Evolutionary conservation across 805 yeast species (phyloP).

Genomic region (Candida vartiovaarae): DNA sequence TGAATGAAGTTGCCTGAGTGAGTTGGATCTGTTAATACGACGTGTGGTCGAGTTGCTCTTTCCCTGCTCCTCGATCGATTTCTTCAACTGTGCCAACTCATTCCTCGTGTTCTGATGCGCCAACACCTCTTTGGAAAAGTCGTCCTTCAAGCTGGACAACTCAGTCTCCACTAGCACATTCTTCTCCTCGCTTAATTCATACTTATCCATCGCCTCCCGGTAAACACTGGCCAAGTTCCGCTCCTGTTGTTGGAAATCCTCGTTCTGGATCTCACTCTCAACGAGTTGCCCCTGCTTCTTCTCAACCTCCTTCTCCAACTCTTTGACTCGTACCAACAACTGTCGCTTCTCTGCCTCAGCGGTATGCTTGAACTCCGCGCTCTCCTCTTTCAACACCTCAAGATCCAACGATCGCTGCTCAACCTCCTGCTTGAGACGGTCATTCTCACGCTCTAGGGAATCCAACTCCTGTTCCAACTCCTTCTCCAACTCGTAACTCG

Average conservation of each 20-base stretch:
- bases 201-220: constrained; percentile 29
- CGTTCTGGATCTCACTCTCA: constrained; percentile 37
- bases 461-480: constrained; percentile 37
- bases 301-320: constrained; percentile 25
- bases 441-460: constrained; percentile 25
- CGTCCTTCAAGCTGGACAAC: constrained; percentile 23
- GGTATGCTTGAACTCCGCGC: constrained; percentile 22
- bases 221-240: constrained; percentile 28
- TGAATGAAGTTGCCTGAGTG: constrained; percentile 24
- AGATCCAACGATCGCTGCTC: constrained; percentile 19
- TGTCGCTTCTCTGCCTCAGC: constrained; percentile 14
- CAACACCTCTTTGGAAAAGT: constrained; percentile 21
- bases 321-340: constrained; percentile 12
- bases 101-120: constrained; percentile 23
- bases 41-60: background rate
- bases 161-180: constrained; percentile 35
- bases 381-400: constrained; percentile 22
- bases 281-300: constrained; percentile 27
- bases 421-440: constrained; percentile 14
- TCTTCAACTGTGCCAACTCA: constrained; percentile 16
- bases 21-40: constrained; percentile 21
- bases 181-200: constrained; percentile 30
- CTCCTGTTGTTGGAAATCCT: constrained; percentile 36
- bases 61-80: background rate
- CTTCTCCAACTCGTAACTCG: constrained; percentile 37